Conservation (phyloP, 768 basidiomycete genomes). For the Crepidotus variabilis region DNA sequence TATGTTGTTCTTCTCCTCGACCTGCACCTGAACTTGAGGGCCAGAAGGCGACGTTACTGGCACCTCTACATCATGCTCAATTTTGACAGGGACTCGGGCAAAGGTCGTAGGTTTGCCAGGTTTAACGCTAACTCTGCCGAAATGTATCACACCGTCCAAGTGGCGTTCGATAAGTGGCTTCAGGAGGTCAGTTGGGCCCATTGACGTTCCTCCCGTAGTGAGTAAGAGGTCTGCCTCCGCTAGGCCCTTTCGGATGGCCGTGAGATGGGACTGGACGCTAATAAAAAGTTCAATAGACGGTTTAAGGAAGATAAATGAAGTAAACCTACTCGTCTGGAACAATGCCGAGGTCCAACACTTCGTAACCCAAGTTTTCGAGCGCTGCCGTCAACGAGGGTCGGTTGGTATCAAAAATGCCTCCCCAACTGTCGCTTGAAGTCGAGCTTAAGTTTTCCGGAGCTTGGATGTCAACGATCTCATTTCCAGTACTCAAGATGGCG, state of each 20-base stretch:
- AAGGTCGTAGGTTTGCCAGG: conserved; percentile 91
- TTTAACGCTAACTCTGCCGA: conserved; percentile 81
- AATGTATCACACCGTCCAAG: conserved; percentile 74
- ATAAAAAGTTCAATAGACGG: neutral
- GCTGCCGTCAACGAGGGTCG: conserved; percentile 72
- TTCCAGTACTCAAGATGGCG: conserved; percentile 82
- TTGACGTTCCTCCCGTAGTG: conserved; percentile 88
- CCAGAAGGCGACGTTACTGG: conserved; percentile 2
- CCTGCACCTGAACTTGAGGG: conserved; percentile 9
- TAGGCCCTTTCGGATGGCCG: conserved; percentile 53
- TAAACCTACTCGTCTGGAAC: conserved; percentile 63
- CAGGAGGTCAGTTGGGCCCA: conserved; percentile 84
- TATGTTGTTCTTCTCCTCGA: conserved; percentile 10
- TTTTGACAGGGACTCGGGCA: conserved; percentile 56
- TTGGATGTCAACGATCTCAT: conserved; percentile 45
- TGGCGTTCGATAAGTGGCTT: conserved; percentile 86
- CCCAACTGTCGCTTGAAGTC: conserved; percentile 35
- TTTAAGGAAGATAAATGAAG: neutral
- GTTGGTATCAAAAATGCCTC: conserved; percentile 84
- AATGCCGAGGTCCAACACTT: conserved; percentile 78
- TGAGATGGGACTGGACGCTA: conserved; percentile 47
- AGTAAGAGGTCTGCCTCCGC: conserved; percentile 69
- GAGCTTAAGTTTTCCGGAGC: conserved; percentile 11
- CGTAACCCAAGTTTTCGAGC: conserved; percentile 70
- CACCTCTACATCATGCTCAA: neutral